Evolutionary conservation across 306 rosid species (phyloP).

Genomic region (Ziziphus jujuba): DNA sequence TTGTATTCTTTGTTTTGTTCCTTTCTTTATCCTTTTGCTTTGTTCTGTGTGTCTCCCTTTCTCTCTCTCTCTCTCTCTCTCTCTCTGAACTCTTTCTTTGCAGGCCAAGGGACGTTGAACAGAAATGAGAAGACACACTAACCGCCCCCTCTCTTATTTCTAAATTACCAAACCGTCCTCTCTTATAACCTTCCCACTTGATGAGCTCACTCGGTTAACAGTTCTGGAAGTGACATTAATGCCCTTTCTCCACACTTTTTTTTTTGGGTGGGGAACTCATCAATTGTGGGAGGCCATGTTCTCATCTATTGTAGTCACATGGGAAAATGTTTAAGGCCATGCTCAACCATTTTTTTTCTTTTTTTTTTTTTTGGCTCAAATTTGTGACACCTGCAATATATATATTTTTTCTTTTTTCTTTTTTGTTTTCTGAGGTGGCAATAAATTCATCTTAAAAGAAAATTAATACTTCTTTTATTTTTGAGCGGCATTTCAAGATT

Average conservation of each 20-base stretch:
- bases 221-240: conserved; percentile 30
- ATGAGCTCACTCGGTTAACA: conserved; percentile 30
- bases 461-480: too few species aligned
- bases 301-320: conserved; percentile 28
- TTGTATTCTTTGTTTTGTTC: conserved; percentile 36
- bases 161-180: conserved; percentile 58
- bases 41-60: conserved; percentile 29
- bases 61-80: conserved; percentile 34
- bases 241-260: conserved; percentile 10
- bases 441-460: background rate
- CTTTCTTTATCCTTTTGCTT: conserved; percentile 40
- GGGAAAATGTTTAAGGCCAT: conserved; percentile 13
- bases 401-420: background rate
- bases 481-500: too few species aligned
- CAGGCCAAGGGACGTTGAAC: conserved; percentile 73
- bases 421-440: background rate
- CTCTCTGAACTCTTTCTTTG: conserved; percentile 49
- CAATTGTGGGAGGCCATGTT: conserved; percentile 24
- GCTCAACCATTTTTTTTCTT: background rate
- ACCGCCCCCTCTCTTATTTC: conserved; percentile 43
- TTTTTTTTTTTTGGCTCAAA: background rate
- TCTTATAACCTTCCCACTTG: conserved; percentile 28
- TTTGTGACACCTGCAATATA: conserved; percentile 13
- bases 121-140: conserved; percentile 56
- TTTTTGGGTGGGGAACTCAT: background rate